These are phyloP conservation scores for Penstemon barbatus DNA, from an alignment of 257 asterid species.

Conservation along the genomic window DNA sequence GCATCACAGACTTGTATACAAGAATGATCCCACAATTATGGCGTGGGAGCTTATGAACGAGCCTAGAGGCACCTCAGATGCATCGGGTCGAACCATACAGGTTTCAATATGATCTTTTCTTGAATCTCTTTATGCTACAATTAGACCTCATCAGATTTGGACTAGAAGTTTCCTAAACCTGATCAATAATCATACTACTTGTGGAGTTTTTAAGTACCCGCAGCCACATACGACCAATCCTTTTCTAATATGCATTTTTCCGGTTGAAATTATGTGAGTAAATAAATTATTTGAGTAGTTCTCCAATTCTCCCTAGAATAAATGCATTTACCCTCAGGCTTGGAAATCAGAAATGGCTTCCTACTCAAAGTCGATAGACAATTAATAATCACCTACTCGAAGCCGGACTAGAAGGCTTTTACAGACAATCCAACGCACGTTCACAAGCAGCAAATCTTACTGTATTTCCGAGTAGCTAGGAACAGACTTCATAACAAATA, in stretches of 20 bases:
- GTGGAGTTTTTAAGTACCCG: no score
- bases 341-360: constrained; percentile 78
- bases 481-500: constrained; percentile 61
- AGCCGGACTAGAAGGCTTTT: constrained; percentile 71
- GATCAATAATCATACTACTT: no score
- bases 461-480: constrained; percentile 44
- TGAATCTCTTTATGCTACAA: not conserved
- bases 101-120: constrained; percentile 17
- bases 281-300: no score
- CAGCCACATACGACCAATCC: no score
- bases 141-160: no score
- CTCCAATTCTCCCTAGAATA: no score
- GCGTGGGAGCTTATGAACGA: constrained; percentile 91
- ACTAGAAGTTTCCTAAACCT: no score
- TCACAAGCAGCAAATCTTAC: constrained; percentile 36
- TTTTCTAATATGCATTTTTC: no score
- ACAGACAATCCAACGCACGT: constrained; percentile 43
- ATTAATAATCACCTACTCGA: constrained; percentile 49
- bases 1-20: constrained; percentile 53
- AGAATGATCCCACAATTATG: constrained; percentile 70
- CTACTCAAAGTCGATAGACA: constrained; percentile 61
- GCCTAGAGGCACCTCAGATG: constrained; percentile 61
- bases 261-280: no score
- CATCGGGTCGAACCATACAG: constrained; percentile 54
- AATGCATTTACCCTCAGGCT: constrained; percentile 30